These are phyloP conservation scores for Rhizomucor pusillus DNA, from an alignment of 371 early-diverging fungal genomes.

Conservation along the genomic window DNA sequence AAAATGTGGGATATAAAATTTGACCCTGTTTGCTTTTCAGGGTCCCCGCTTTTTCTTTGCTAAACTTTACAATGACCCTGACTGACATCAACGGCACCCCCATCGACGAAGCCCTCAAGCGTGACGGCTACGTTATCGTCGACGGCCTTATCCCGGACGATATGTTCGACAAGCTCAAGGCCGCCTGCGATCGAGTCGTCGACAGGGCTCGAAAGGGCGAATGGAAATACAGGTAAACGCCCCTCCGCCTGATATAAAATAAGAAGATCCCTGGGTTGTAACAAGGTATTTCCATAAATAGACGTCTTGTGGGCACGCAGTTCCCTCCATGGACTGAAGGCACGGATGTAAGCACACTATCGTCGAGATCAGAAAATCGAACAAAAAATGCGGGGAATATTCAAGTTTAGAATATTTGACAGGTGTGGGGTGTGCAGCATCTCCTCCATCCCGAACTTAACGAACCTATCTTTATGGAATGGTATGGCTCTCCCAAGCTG, in stretches of 20 bases:
- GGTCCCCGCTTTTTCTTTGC: constrained; percentile 1
- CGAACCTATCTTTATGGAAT: constrained; percentile 50
- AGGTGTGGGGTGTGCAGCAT: constrained; percentile 53
- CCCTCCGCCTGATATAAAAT: too few species aligned
- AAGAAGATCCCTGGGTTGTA: too few species aligned
- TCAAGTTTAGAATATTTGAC: background rate
- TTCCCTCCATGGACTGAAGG: constrained; percentile 59
- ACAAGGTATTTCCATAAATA: too few species aligned
- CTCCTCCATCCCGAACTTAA: constrained; percentile 47
- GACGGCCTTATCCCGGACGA: constrained; percentile 45
- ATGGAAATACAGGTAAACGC: constrained; percentile 44
- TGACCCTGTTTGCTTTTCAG: background rate
- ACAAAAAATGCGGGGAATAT: background rate
- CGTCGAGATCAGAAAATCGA: background rate
- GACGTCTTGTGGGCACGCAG: constrained; percentile 53
- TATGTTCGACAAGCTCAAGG: constrained; percentile 31
- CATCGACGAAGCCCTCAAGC: constrained; percentile 37
- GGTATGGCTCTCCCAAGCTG: constrained; percentile 43
- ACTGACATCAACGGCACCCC: constrained; percentile 38
- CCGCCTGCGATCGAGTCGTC: constrained; percentile 49
- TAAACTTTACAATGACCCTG: constrained; percentile 14
- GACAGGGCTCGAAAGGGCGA: constrained; percentile 42
- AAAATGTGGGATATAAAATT: background rate
- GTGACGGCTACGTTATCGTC: constrained; percentile 53
- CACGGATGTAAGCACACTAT: constrained; percentile 28